Evolutionary conservation across 2,329 filamentous ascomycete genomes (phyloP).

Genomic region (Acrocalymma vagum): DNA sequence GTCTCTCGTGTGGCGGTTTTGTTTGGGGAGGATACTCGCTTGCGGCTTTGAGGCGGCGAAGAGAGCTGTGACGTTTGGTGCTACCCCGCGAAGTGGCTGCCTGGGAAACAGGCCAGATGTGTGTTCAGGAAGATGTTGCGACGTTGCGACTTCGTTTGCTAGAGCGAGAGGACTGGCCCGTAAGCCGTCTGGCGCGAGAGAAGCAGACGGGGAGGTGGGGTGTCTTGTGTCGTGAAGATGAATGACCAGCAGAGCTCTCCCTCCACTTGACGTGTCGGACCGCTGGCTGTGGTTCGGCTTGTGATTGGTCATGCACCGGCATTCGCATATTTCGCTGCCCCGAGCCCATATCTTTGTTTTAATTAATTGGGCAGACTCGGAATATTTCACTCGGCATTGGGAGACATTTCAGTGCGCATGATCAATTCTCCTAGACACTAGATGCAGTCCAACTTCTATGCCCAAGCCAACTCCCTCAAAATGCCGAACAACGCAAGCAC

Average conservation of each 20-base stretch:
- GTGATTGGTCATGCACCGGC: too few species aligned
- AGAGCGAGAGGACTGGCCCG: conserved; percentile 13
- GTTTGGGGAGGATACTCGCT: conserved; percentile 1
- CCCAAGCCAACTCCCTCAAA: too few species aligned
- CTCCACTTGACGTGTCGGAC: conserved; percentile 23
- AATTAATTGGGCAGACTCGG: too few species aligned
- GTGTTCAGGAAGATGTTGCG: conserved; percentile 6
- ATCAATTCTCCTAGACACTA: too few species aligned
- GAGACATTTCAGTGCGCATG: too few species aligned
- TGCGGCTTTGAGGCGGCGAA: background rate
- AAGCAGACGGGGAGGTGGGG: conserved; percentile 17
- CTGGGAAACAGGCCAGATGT: conserved; percentile 28
- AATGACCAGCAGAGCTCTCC: conserved; percentile 15
- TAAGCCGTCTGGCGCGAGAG: conserved; percentile 23
- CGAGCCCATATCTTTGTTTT: too few species aligned
- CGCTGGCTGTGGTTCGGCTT: too few species aligned
- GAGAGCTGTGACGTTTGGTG: conserved; percentile 4
- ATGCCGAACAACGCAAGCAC: too few species aligned
- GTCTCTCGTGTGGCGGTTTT: conserved; percentile 3
- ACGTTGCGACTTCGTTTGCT: conserved; percentile 13
- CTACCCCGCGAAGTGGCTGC: conserved; percentile 28
- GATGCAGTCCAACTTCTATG: too few species aligned
- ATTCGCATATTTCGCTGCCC: too few species aligned
- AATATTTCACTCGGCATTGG: too few species aligned
- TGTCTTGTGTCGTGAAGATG: too few species aligned